Conservation (phyloP, 768 basidiomycete species). For the Calocybe gangraenosa region DNA sequence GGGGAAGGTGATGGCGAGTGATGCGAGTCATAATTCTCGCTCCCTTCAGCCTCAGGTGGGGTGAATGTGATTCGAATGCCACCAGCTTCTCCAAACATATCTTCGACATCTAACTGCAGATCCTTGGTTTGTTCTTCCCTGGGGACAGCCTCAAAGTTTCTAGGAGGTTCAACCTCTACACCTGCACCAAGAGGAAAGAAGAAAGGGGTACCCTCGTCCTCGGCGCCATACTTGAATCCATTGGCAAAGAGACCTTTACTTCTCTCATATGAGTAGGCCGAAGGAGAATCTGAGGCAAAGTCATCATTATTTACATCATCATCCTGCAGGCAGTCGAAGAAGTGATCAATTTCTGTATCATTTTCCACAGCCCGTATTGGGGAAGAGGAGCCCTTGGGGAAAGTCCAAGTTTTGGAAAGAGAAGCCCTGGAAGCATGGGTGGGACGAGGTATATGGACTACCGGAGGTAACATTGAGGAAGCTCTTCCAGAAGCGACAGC, state of each 20-base stretch:
- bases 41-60: constrained; percentile 43
- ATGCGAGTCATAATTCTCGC: constrained; percentile 24
- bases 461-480: constrained; percentile 18
- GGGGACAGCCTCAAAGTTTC: constrained; percentile 33
- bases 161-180: constrained; percentile 27
- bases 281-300: constrained; percentile 39
- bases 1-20: constrained; percentile 25
- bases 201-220: constrained; percentile 49
- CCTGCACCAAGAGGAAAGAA: constrained; percentile 38
- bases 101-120: constrained; percentile 19
- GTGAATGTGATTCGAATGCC: constrained; percentile 76
- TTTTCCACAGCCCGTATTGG: constrained; percentile 19
- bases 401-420: constrained; percentile 69
- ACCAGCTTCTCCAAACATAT: constrained; percentile 58
- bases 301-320: constrained; percentile 33
- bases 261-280: constrained; percentile 46
- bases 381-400: constrained; percentile 36
- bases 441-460: constrained; percentile 22
- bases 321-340: constrained; percentile 71
- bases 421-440: constrained; percentile 33
- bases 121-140: constrained; percentile 46
- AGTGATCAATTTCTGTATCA: constrained; percentile 55
- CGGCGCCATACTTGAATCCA: constrained; percentile 42
- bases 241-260: constrained; percentile 59
- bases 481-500: constrained; percentile 19